Percentiles rank a stretch among this genome's conserved stretches.
These are phyloP conservation scores for Bipolaris sorokiniana DNA, from an alignment of 2,329 filamentous ascomycete genomes.

Conservation along the genomic window DNA sequence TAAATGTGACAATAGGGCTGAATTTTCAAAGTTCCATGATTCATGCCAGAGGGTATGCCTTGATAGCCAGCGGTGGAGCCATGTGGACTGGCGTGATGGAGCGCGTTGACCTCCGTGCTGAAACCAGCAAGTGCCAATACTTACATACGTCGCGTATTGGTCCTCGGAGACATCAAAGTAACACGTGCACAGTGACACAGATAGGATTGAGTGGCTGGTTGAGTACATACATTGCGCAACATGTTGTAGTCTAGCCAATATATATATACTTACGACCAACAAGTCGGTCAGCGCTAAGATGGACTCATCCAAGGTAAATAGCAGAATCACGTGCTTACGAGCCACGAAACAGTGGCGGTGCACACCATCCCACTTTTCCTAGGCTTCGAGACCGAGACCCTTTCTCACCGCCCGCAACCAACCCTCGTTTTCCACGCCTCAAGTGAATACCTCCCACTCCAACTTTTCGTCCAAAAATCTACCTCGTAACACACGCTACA, in stretches of 20 bases:
- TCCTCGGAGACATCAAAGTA: not conserved
- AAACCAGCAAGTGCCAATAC: constrained; percentile 9
- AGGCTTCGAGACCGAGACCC: constrained; percentile 19
- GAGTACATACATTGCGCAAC: too few species aligned
- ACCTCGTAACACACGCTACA: constrained; percentile 5
- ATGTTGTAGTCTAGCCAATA: too few species aligned
- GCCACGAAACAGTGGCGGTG: constrained; percentile 13
- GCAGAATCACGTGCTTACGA: not conserved
- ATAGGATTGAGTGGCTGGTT: too few species aligned
- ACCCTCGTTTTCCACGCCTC: constrained; percentile 23
- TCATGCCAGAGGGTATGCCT: constrained; percentile 11
- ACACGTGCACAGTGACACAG: not conserved
- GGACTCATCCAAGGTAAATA: not conserved
- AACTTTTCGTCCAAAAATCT: constrained; percentile 7
- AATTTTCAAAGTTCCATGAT: constrained; percentile 2
- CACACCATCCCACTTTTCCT: constrained; percentile 22
- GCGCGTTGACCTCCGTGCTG: constrained; percentile 6
- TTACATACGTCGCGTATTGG: not conserved
- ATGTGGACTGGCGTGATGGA: constrained; percentile 18
- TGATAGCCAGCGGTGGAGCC: constrained; percentile 11
- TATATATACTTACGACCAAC: not conserved
- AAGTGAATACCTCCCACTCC: constrained; percentile 13
- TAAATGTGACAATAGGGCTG: not conserved
- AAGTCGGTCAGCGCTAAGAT: not conserved
- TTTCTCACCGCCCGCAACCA: constrained; percentile 28